phyloP scores from a whole-genome alignment of 2,329 filamentous ascomycete species.

The Phyllosticta capitalensis region DNA sequence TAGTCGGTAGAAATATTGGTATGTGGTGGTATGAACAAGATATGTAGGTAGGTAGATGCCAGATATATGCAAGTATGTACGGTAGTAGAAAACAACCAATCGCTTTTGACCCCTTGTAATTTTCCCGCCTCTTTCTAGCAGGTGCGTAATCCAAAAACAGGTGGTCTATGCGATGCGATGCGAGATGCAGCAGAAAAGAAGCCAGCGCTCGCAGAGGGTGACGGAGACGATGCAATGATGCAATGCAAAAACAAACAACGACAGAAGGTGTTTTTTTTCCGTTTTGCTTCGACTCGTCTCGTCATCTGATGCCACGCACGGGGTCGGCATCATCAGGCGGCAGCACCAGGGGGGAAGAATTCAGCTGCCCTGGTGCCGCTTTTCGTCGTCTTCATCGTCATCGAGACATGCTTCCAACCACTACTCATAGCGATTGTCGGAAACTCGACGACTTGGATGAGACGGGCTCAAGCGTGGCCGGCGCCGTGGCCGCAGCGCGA shows the following conservation, averaged over 20 bases:
- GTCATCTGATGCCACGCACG: neutral
- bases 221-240: too few relatives aligned
- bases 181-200: too few relatives aligned
- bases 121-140: too few relatives aligned
- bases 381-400: neutral
- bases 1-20: too few relatives aligned
- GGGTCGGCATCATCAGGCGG: neutral
- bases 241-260: neutral
- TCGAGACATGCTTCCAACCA: neutral
- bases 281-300: neutral
- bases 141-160: too few relatives aligned
- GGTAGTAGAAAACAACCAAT: too few relatives aligned
- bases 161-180: too few relatives aligned
- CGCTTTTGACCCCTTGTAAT: too few relatives aligned
- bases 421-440: too few relatives aligned
- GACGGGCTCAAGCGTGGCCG: neutral
- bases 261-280: neutral
- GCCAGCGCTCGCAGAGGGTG: neutral
- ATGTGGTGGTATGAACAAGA: too few relatives aligned
- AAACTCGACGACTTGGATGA: neutral
- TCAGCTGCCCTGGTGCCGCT: neutral
- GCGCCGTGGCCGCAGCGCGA: constrained; percentile 6
- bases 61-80: too few relatives aligned
- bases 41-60: too few relatives aligned
- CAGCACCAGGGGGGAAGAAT: neutral